Base-by-base conservation (phyloP, 1,284 basidiomycete genomes). In the Malassezia japonica region DNA sequence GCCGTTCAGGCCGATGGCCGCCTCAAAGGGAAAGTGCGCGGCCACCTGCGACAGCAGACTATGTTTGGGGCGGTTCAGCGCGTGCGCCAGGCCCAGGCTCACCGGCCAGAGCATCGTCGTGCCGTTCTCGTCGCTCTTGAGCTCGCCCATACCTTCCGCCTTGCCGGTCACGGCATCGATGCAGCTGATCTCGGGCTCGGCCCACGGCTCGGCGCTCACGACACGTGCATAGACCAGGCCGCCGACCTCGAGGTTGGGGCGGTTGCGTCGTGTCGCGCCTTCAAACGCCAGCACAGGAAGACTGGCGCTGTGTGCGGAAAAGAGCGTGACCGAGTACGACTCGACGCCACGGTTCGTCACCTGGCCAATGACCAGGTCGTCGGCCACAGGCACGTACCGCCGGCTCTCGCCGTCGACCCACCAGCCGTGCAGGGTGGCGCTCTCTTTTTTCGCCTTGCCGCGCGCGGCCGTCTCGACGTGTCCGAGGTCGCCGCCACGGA, bases 201-300 rank as follows among this genome's bases (percentile, higher is more conserved):
- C 53, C 48, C 65, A 63, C 6, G 57, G 36, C 31, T 65, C 61
- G 0, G 63, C 66, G 1, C 51, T 47, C 18, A 60, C 51, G 12
- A 71, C 46, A 7, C 59, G 48, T 1, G 68, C 70, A 28, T 72
- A 72, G 24, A 72, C 61, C 3, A 71, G 42, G 3, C 60, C 40
- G 4, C 70, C 70, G 20, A 70, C 56, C n/a, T 55, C 48, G 8
- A 72, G 56, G 42, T 70, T 69, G 20, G 70, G 70, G 31, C 61
- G 62, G 48, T 68, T 61, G 12, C 70, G 59, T 44, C 70, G 70
- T 3, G 68, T 70, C 7, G 70, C 70, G 18, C 70, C 70, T 45
- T 71, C 67, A 28, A 72, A 72, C 13, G 63, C 53, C 21, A 72
- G 62, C 8, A 57, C 65, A 5, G 70, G 65, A 3, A 72, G 51